These are phyloP conservation scores for Hymenoscyphus repandus DNA, from an alignment of 2,329 filamentous ascomycete species.

Conservation along the genomic window DNA sequence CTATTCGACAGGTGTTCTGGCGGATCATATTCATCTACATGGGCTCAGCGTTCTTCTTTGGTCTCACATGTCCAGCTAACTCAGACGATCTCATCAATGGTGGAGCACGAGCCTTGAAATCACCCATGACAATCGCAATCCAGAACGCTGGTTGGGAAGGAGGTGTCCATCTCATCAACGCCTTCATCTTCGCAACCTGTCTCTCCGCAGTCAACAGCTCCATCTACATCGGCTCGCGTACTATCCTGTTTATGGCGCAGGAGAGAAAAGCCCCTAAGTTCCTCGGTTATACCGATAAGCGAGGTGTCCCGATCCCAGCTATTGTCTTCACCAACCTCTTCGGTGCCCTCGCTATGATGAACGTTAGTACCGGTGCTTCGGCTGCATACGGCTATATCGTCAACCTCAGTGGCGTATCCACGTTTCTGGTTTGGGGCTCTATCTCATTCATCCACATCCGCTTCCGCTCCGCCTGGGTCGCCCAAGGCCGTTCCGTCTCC, in stretches of 20 bases:
- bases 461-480: constrained; percentile 59
- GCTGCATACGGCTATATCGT: constrained; percentile 65
- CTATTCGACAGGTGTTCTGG: constrained; percentile 92
- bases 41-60: constrained; percentile 69
- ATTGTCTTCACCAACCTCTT: constrained; percentile 66
- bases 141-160: constrained; percentile 68
- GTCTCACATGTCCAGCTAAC: constrained; percentile 67
- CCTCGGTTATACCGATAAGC: constrained; percentile 60
- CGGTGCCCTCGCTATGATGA: constrained; percentile 71
- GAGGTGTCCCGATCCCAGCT: constrained; percentile 55
- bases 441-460: constrained; percentile 69
- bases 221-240: constrained; percentile 73
- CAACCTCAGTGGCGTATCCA: constrained; percentile 64
- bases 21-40: constrained; percentile 84
- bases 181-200: constrained; percentile 69
- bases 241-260: constrained; percentile 70
- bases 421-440: constrained; percentile 66
- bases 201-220: constrained; percentile 68
- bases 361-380: constrained; percentile 60
- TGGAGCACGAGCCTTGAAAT: constrained; percentile 58
- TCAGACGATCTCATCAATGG: constrained; percentile 58
- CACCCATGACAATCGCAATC: constrained; percentile 69
- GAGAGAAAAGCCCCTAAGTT: constrained; percentile 65
- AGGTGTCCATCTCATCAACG: constrained; percentile 73
- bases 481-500: constrained; percentile 49